Evolutionary conservation across 2,329 filamentous ascomycete species (phyloP).

Genomic region (Hypoxylon sp.): DNA sequence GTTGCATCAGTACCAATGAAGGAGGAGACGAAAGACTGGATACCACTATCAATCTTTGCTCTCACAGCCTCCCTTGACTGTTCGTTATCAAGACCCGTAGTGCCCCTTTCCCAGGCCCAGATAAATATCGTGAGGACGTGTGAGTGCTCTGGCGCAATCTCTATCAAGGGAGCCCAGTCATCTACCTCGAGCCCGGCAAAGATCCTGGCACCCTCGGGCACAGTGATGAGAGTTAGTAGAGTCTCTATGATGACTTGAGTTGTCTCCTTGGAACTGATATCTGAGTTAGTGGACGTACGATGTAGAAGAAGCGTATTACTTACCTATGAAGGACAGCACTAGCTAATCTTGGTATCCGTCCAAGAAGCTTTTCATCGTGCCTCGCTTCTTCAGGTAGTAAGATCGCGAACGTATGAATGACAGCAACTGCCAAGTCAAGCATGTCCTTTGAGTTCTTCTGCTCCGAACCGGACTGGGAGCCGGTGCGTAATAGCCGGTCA

Average conservation of each 20-base stretch:
- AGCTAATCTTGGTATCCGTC: slow-evolving; percentile 68
- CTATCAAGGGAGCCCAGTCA: slow-evolving; percentile 69
- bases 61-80: slow-evolving; percentile 47
- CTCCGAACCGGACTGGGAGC: slow-evolving; percentile 56
- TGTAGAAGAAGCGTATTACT: slow-evolving; percentile 30
- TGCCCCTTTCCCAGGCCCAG: slow-evolving; percentile 69
- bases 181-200: slow-evolving; percentile 61
- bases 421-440: slow-evolving; percentile 73
- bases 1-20: slow-evolving; percentile 73
- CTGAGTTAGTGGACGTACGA: slow-evolving; percentile 26
- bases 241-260: slow-evolving; percentile 69
- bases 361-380: slow-evolving; percentile 63
- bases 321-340: slow-evolving; percentile 69
- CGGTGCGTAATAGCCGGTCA: slow-evolving; percentile 72
- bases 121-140: slow-evolving; percentile 69
- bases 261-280: slow-evolving; percentile 66
- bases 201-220: slow-evolving; percentile 63
- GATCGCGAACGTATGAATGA: slow-evolving; percentile 73
- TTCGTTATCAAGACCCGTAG: slow-evolving; percentile 54
- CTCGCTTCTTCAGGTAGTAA: slow-evolving; percentile 67
- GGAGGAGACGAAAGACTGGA: slow-evolving; percentile 65
- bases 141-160: slow-evolving; percentile 68
- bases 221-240: slow-evolving; percentile 69
- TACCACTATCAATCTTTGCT: slow-evolving; percentile 62
- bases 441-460: slow-evolving; percentile 69